A percentile compares a stretch with the other conserved stretches of the same genome.
These are phyloP conservation scores for Aechmea fasciata DNA, from an alignment of 176 grass and related monocot species.

Conservation along the genomic window DNA sequence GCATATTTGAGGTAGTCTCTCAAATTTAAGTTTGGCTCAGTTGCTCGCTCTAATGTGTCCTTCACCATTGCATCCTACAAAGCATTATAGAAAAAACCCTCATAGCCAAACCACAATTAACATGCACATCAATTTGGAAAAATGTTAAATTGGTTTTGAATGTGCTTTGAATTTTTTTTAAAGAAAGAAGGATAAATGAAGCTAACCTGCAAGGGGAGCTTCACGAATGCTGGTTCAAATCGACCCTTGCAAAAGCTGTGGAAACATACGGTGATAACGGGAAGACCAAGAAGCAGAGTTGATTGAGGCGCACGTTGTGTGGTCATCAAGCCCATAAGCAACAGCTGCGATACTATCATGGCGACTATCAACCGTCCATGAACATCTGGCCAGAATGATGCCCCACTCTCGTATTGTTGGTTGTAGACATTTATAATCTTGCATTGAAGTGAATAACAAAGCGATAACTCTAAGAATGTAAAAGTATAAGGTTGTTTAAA, in stretches of 20 bases:
- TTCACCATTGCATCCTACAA: slow-evolving; percentile 98
- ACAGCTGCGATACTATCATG: slow-evolving; percentile 77
- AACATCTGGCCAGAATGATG: slow-evolving; percentile 89
- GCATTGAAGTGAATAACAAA: slow-evolving; percentile 15
- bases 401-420: slow-evolving; percentile 81
- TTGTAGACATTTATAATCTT: slow-evolving; percentile 97
- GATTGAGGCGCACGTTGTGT: slow-evolving; percentile 55
- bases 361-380: slow-evolving; percentile 53
- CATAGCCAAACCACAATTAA: not conserved
- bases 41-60: slow-evolving; percentile 74
- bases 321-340: slow-evolving; percentile 73
- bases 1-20: slow-evolving; percentile 82
- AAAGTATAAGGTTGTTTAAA: not conserved
- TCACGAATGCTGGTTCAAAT: slow-evolving; percentile 83
- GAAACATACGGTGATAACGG: slow-evolving; percentile 79
- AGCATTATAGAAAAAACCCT: not conserved
- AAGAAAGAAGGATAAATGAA: not conserved
- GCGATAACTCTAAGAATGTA: not conserved
- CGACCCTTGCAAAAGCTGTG: slow-evolving; percentile 70
- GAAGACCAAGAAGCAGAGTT: slow-evolving; percentile 59
- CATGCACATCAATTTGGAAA: not conserved
- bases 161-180: not conserved
- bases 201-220: slow-evolving; percentile 70
- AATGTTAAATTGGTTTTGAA: not conserved
- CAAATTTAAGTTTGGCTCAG: slow-evolving; percentile 71